phyloP scores from a whole-genome alignment of 192 early-diverging fungal genomes.

The Podila minutissima region DNA sequence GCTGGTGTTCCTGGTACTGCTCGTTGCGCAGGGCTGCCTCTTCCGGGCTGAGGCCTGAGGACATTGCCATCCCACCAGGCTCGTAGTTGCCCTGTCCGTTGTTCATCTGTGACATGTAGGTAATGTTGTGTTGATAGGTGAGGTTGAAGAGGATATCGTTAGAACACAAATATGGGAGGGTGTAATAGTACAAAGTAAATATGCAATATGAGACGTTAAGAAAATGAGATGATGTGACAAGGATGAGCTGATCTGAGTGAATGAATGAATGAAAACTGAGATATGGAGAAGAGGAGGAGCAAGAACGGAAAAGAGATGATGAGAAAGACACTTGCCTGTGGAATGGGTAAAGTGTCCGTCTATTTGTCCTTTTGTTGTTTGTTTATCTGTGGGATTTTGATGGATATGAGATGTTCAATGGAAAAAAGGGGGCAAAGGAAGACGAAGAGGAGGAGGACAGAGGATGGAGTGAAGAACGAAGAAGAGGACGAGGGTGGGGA shows the following conservation, averaged over 20 bases:
- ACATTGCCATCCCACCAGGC: conserved; percentile 52
- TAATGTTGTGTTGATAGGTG: background rate
- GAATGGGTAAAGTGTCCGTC: background rate
- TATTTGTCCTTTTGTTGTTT: background rate
- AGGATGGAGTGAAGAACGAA: background rate
- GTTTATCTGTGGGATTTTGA: background rate
- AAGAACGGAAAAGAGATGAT: background rate
- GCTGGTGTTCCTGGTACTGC: conserved; percentile 39
- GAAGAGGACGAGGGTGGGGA: background rate
- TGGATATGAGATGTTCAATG: background rate
- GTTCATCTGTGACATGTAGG: conserved; percentile 21
- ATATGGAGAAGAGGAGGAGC: background rate
- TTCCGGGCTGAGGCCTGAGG: conserved; percentile 27
- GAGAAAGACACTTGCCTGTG: background rate
- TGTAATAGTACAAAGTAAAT: no score
- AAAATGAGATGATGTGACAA: no score
- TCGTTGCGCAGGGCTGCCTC: conserved; percentile 32
- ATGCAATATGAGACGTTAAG: no score
- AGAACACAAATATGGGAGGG: no score
- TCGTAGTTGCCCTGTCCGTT: conserved; percentile 53
- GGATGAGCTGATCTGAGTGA: no score
- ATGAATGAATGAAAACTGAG: no score
- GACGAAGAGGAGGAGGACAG: background rate
- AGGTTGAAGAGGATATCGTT: no score
- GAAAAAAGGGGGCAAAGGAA: background rate